Evolutionary conservation across 2,329 filamentous ascomycete species (phyloP), one percentile per base, ranked within the genome.

Genomic region (Penicillium sp.): DNA sequence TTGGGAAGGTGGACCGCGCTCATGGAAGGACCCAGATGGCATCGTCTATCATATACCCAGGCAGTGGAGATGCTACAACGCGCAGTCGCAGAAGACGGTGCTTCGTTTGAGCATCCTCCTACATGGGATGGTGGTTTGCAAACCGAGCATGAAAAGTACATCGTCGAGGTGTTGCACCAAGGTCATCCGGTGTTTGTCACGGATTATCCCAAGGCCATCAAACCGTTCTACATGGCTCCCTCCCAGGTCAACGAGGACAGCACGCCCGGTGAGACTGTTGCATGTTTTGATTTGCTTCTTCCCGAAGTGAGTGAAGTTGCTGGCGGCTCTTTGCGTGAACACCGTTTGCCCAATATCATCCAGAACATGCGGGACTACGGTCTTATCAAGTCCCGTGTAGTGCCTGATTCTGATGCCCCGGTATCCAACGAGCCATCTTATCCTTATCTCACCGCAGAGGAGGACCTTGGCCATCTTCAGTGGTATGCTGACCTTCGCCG

Each of bases 401-500:
- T 61, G 22, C 35, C 62, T 17, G 64, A 66, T 41, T 59, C 70
- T 39, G 69, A 71, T 37, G 47, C 61, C 6, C 17, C 56, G 20
- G 37, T 56, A 17, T 56, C 60, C 10, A 53, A 34, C 20, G 63
- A 68, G n/a, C 43, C 67, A 20, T 11, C 64, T 34, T 78, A 80
- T 70, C 72, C 77, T 14, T 68, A 75, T 62, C 69, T 77, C 25
- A 58, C 66, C 39, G 66, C 71, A n/a, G 70, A 71, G 17, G 77
- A 81, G 71, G 70, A 76, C 62, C 69, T 76, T 59, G 78, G 79
- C n/a, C 79, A 80, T 61, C 76, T 96, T 56, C 85, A 89, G 66
- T 97, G 93, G 93, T 97, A 96, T 73, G 81, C 91, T 25, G 92
- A 97, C 74, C 83, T 97, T 61, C 87, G 93, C 61, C 88, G 89